These are phyloP conservation scores for Pestalotiopsis sp. DNA, from an alignment of 2,329 filamentous ascomycete species.

Conservation along the genomic window DNA sequence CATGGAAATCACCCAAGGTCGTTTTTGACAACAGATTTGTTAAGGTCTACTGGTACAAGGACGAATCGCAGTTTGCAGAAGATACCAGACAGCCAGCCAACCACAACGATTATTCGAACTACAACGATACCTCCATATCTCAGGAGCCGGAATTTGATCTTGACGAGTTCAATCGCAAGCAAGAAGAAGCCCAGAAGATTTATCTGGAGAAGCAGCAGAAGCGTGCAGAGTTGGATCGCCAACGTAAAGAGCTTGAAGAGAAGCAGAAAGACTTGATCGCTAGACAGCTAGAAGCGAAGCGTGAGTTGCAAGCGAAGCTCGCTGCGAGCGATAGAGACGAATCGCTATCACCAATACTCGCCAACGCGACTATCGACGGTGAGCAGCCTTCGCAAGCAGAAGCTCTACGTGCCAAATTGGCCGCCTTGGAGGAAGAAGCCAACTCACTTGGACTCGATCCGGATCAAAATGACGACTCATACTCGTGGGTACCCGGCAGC, in stretches of 20 bases:
- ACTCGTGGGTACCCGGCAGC: conserved; percentile 38
- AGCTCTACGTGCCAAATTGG: conserved; percentile 70
- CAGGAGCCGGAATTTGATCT: conserved; percentile 66
- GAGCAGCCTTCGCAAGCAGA: conserved; percentile 54
- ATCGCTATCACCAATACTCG: conserved; percentile 21
- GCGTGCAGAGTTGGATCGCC: conserved; percentile 63
- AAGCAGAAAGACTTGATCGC: conserved; percentile 64
- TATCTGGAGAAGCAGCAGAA: conserved; percentile 68
- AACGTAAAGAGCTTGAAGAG: conserved; percentile 66
- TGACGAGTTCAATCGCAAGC: conserved; percentile 68
- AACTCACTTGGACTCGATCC: conserved; percentile 70
- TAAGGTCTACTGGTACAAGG: conserved; percentile 78
- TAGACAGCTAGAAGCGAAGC: conserved; percentile 67
- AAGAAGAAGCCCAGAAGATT: conserved; percentile 71
- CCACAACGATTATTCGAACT: conserved; percentile 28
- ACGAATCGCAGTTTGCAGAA: conserved; percentile 38
- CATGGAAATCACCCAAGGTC: conserved; percentile 76
- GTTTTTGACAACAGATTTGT: conserved; percentile 87
- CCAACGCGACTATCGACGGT: conserved; percentile 23
- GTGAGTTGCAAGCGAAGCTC: conserved; percentile 63
- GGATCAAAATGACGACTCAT: conserved; percentile 46
- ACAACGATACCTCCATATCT: conserved; percentile 23
- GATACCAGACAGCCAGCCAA: conserved; percentile 32
- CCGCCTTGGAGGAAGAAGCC: conserved; percentile 74
- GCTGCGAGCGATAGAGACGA: conserved; percentile 47